phyloP scores from a whole-genome alignment of 495 filamentous ascomycete genomes.

The Lophiotrema nucula region DNA sequence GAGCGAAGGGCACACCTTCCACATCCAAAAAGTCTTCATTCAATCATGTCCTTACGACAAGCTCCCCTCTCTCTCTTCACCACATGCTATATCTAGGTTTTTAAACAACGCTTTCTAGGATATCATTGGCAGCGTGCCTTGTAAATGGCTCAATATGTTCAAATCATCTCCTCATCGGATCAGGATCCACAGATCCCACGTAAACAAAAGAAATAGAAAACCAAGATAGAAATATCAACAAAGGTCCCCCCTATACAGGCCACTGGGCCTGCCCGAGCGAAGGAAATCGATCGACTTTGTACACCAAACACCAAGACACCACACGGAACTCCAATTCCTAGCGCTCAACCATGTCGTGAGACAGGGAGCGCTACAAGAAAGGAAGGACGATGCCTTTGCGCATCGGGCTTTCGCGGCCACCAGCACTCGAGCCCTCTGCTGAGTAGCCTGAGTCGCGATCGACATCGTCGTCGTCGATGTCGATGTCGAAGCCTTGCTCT shows the following conservation, averaged over 20 bases:
- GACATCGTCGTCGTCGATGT: slow-evolving; percentile 59
- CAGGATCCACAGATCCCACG: too few relatives aligned
- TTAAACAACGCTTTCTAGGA: neutral
- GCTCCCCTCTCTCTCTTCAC: too few relatives aligned
- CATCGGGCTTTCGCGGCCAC: slow-evolving; percentile 33
- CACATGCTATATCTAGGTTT: neutral
- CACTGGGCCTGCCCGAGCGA: slow-evolving; percentile 29
- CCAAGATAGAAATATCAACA: neutral
- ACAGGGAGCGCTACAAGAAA: slow-evolving; percentile 16
- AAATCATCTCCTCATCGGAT: too few relatives aligned
- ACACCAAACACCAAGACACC: neutral
- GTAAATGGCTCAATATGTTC: too few relatives aligned
- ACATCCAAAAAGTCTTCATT: too few relatives aligned
- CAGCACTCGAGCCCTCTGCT: slow-evolving; percentile 30
- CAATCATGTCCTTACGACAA: too few relatives aligned
- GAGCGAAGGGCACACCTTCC: too few relatives aligned
- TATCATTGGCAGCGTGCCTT: neutral
- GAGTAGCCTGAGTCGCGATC: slow-evolving; percentile 34
- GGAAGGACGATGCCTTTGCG: slow-evolving; percentile 23
- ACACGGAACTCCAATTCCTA: neutral
- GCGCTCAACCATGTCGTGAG: neutral
- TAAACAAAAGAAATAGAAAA: neutral
- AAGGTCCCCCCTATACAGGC: neutral
- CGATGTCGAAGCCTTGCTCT: slow-evolving; percentile 74
- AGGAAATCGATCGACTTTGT: slow-evolving; percentile 13